These are phyloP conservation scores for Salix arbutifolia DNA, from an alignment of 345 rosid genomes.

Conservation along the genomic window DNA sequence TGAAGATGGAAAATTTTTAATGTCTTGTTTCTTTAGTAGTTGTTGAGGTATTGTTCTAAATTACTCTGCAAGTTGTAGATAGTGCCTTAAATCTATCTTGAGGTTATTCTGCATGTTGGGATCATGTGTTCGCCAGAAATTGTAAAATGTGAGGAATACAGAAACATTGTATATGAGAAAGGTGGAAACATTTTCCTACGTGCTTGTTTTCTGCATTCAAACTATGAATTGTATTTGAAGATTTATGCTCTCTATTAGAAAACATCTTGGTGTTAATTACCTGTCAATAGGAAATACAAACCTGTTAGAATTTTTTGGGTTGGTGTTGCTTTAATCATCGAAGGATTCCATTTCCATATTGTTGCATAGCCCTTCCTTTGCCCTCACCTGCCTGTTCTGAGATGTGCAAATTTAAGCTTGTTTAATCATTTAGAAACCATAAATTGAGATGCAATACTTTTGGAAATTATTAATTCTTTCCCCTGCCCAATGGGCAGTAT, in stretches of 20 bases:
- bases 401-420: not conserved
- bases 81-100: not conserved
- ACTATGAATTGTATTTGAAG: not conserved
- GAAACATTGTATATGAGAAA: not conserved
- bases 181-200: not conserved
- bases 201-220: not conserved
- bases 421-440: not conserved
- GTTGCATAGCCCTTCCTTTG: not conserved
- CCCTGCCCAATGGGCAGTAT: conserved; percentile 43
- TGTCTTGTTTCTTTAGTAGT: not conserved
- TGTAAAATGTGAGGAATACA: not conserved
- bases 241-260: not conserved
- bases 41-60: not conserved
- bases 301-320: not conserved
- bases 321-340: not conserved
- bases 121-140: not conserved
- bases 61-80: not conserved
- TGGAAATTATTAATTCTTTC: conserved; percentile 2
- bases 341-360: not conserved
- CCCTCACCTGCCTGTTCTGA: not conserved
- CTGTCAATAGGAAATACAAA: not conserved
- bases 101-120: not conserved
- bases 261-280: not conserved
- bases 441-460: not conserved
- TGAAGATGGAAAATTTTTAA: not conserved